phyloP scores from a whole-genome alignment of 345 rosid species.

The Populus simonii region DNA sequence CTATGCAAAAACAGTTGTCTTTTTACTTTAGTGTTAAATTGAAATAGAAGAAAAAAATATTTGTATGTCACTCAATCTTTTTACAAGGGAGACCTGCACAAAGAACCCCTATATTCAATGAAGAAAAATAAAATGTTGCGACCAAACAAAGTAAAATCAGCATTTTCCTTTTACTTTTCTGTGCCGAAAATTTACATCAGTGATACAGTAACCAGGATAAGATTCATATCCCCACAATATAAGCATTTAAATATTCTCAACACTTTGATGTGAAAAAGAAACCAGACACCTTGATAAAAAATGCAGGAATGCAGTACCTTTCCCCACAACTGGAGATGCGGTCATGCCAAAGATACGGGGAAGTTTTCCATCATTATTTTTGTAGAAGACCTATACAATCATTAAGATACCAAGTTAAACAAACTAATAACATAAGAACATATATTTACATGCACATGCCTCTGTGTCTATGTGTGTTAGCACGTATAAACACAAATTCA shows the following conservation, averaged over 20 bases:
- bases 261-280: constrained; percentile 1
- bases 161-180: too few species aligned
- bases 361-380: constrained; percentile 38
- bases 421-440: background rate
- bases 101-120: too few species aligned
- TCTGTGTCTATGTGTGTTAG: background rate
- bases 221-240: too few species aligned
- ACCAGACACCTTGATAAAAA: constrained; percentile 5
- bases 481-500: constrained; percentile 4
- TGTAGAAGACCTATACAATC: constrained; percentile 63
- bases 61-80: background rate
- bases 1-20: background rate
- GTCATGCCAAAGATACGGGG: constrained; percentile 99
- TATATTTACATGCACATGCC: background rate
- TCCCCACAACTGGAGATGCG: constrained; percentile 90
- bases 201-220: too few species aligned
- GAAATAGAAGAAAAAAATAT: background rate
- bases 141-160: too few species aligned
- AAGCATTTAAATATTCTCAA: background rate
- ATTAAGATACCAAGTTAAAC: constrained; percentile 25
- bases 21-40: background rate
- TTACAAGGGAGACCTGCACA: background rate
- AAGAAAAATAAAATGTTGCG: too few species aligned
- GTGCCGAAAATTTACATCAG: too few species aligned
- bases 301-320: constrained; percentile 49